Base-by-base conservation (phyloP, 2,329 filamentous ascomycete species). In the Orbilia blumenaviensis region DNA sequence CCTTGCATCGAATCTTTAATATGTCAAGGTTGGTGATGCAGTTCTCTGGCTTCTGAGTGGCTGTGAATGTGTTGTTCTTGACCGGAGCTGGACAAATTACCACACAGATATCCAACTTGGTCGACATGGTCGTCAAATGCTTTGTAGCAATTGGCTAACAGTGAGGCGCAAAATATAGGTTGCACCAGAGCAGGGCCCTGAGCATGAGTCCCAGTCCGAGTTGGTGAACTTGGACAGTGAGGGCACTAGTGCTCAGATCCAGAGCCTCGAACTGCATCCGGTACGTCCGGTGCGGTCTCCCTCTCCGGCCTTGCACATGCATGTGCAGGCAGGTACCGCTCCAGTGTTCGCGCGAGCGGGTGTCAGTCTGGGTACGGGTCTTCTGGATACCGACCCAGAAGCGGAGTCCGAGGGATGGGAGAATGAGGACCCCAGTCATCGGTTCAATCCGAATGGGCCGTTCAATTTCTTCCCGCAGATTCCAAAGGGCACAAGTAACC, bases 391-490 rank as follows among this genome's bases (percentile, higher is more conserved):
- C n/a, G n/a, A n/a, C n/a, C n/a, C n/a, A n/a, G n/a, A n/a, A n/a
- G n/a, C n/a, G n/a, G n/a, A n/a, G n/a, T n/a, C 64, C 7, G 63
- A 42, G n/a, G 71, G 52, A 14, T 36, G 60, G 16, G 38, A 50
- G 9, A 66, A 76, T 21, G 32, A 63, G 5, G 61, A 76, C 27
- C 46, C 23, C 56, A 69, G 25, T 42, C 56, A 32, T 41, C 34
- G 16, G 72, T 76, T 76, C 42, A 69, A 58, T 2, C 72, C 72
- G 1, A 61, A 66, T 16, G 68, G 60, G 38, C 29, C 48, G 5
- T 77, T 72, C 42, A 77, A 72, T 44, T 77, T 77, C 16, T 7
- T 8, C 8, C 48, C 60, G 21, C 44, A 67, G 2, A 12, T 44
- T 9, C 73, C 73, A 25, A 36, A 34, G 27, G 73, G 73, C n/a